Base-by-base conservation (phyloP, 805 yeast genomes). In the Saccharomyces paradoxus region DNA sequence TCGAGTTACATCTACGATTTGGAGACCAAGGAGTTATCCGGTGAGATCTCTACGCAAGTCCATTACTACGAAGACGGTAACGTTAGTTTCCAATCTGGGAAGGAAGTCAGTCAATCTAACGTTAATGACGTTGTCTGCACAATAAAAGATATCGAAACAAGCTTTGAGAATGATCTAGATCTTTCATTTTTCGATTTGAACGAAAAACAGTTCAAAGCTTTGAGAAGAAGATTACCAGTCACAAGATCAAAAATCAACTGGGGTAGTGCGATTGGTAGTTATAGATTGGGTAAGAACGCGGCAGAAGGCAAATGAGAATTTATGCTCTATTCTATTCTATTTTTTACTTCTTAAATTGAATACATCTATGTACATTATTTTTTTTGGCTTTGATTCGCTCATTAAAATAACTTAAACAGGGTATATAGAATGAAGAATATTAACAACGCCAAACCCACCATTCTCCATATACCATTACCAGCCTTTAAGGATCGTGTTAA, bases 31-130 rank as follows among this genome's bases (percentile, higher is more conserved):
- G 53, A 67, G 6, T 57, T 87, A 14, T 60, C 59, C 2, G 96
- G 96, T 4, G 66, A 67, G 6, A 77, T 89, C 37, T 70, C 68
- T 22, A 78, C 90, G 31, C 91, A 88, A 60, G 86, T 91, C 46
- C 99, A 92, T 70, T 94, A 91, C 70, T 94, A 81, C 68, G 99
- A 92, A 72, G 98, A 92, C 62, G 99, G 99, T 30, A 92, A 92
- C 65, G 98, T 92, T 21, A 79, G 92, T 52, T 79, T 94, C 63
- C 82, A 80, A 57, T 75, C 83, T 2, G 58, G 59, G 7, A 73
- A 76, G 55, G 61, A 63, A 3, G 60, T 79, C 1, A 63, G 61
- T 6, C 71, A 69, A 24, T 46, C 53, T 5, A 50, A 58, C 2
- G 57, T 61, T 1, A 54, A 54, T 2, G 68, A 66, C 3, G 63